Percentiles rank a stretch among this genome's conserved stretches.
These are phyloP conservation scores for Benincasa hispida DNA, from an alignment of 306 rosid species.

Conservation along the genomic window DNA sequence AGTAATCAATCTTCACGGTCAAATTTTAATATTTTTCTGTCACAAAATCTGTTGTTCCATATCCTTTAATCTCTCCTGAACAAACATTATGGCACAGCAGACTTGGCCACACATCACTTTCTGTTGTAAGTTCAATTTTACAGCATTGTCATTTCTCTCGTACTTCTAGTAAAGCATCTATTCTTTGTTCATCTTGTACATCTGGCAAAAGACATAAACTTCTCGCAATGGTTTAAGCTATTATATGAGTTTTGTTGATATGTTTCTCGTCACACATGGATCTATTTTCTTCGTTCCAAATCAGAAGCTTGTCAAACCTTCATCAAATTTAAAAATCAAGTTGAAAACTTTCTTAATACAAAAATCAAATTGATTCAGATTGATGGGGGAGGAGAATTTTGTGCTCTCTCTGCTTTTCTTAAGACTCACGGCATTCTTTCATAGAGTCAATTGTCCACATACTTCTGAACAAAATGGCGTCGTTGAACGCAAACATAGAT, in stretches of 20 bases:
- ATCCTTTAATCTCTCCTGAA: fast-evolving
- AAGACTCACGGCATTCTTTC: not conserved
- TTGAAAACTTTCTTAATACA: not conserved
- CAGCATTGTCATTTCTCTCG: not conserved
- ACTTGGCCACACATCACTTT: not conserved
- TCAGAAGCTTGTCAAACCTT: not conserved
- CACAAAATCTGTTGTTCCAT: not conserved
- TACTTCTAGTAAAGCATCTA: not conserved
- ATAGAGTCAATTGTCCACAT: not conserved
- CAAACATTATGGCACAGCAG: not conserved
- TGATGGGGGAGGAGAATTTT: not conserved
- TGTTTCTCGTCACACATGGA: not conserved
- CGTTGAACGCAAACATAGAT: too few species aligned
- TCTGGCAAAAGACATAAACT: not conserved
- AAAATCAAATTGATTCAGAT: not conserved
- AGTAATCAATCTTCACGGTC: too few species aligned
- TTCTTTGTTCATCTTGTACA: not conserved
- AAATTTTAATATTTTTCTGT: too few species aligned
- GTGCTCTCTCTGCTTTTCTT: not conserved
- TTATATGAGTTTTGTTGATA: not conserved
- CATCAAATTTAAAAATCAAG: not conserved
- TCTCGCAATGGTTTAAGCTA: not conserved
- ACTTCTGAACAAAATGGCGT: not conserved
- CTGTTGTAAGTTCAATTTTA: not conserved
- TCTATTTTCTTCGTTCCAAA: not conserved